These are phyloP conservation scores for Aureobasidium sp. DNA, from an alignment of 2,329 filamentous ascomycete species.

Conservation along the genomic window DNA sequence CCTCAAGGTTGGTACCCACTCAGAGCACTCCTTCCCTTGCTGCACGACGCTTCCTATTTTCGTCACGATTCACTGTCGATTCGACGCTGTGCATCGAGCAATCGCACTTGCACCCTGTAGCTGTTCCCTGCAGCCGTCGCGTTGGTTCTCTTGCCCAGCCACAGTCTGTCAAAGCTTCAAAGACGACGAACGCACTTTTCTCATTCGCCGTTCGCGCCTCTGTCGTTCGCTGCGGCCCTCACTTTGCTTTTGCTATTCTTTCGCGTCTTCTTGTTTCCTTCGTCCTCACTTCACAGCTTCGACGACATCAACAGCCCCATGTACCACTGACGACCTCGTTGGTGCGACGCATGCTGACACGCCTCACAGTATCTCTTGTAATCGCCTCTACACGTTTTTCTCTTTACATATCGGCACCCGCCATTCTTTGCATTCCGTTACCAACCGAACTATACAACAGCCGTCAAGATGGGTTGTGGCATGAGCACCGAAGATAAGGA, in stretches of 20 bases:
- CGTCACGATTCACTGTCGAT: conserved; percentile 8
- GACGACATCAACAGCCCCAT: conserved; percentile 4
- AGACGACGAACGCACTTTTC: background rate
- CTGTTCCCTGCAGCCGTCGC: background rate
- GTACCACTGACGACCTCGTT: conserved; percentile 5
- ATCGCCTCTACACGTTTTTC: conserved; percentile 4
- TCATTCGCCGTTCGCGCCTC: background rate
- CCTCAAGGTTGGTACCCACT: conserved; percentile 14
- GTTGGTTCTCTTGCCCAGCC: background rate
- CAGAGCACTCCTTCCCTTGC: conserved; percentile 1
- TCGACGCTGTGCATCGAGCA: conserved; percentile 1
- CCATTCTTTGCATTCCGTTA: conserved; percentile 5
- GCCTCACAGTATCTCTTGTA: conserved; percentile 4
- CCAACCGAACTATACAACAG: conserved; percentile 4
- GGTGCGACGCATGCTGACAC: conserved; percentile 15
- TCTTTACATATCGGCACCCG: background rate
- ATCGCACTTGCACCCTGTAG: conserved; percentile 5
- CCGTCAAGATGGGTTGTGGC: conserved; percentile 91
- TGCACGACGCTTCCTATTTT: conserved; percentile 9
- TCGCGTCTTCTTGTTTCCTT: background rate
- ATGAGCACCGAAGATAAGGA: conserved; percentile 99
- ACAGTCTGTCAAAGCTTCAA: background rate
- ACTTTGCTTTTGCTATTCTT: background rate
- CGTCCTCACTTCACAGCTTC: background rate
- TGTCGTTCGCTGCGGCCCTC: background rate